These are phyloP conservation scores for Ophiostoma quercus DNA, from an alignment of 2,329 filamentous ascomycete species.

Conservation along the genomic window DNA sequence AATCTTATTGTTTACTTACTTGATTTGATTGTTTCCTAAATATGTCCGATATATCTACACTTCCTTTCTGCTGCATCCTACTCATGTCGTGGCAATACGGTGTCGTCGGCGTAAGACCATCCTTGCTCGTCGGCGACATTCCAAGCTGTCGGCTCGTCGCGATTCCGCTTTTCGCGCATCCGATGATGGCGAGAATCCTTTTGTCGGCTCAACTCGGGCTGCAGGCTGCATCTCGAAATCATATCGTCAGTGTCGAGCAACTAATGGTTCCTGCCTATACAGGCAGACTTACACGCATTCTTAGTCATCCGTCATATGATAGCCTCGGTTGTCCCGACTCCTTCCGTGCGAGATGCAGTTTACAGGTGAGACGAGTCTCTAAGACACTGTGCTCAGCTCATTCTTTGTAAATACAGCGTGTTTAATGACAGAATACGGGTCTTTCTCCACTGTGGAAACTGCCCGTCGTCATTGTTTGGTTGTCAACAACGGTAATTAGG, in stretches of 20 bases:
- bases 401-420: neutral
- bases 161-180: neutral
- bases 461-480: conserved; percentile 15
- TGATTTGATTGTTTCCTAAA: neutral
- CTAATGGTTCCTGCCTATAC: neutral
- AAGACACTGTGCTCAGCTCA: neutral
- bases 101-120: neutral
- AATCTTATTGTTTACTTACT: neutral
- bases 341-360: neutral
- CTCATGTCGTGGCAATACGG: neutral
- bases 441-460: conserved; percentile 9
- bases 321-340: conserved; percentile 20
- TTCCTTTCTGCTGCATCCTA: neutral
- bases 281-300: neutral
- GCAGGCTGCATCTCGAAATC: too few species aligned
- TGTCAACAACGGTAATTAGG: neutral
- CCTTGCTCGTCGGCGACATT: neutral
- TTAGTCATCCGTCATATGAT: neutral
- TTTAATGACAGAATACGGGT: conserved; percentile 6
- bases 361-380: too few species aligned
- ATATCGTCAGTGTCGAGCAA: too few species aligned
- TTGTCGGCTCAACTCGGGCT: neutral
- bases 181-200: neutral
- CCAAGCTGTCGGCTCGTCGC: neutral
- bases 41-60: neutral